Conservation (phyloP, 371 early-diverging fungal species). For the Rhizopus microsporus region DNA sequence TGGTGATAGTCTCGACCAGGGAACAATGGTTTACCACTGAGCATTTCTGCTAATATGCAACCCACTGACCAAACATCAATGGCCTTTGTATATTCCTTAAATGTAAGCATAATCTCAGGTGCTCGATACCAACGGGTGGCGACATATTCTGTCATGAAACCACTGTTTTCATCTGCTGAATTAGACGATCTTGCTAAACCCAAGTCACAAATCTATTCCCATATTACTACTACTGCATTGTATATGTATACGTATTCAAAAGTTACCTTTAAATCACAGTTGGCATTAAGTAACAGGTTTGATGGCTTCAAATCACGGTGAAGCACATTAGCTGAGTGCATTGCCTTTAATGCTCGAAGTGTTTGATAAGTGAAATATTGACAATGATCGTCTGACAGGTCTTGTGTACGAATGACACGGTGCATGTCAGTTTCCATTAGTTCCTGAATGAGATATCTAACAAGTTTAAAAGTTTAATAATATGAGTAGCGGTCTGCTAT, state of each 20-base stretch:
- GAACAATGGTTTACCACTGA: conserved; percentile 89
- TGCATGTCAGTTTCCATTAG: conserved; percentile 99
- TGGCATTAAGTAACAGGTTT: conserved; percentile 95
- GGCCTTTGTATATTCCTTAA: conserved; percentile 93
- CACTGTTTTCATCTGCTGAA: conserved; percentile 83
- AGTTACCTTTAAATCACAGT: conserved; percentile 91
- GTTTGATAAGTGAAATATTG: conserved; percentile 99
- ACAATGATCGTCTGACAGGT: conserved; percentile 95
- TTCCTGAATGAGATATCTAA: conserved; percentile 71
- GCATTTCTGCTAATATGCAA: conserved; percentile 95
- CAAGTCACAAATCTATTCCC: conserved; percentile 85
- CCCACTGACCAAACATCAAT: conserved; percentile 99
- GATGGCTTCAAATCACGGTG: conserved; percentile 98
- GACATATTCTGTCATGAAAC: conserved; percentile 97
- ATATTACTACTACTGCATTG: too few species aligned
- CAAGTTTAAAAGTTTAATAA: conserved; percentile 1
- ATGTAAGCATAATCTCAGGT: conserved; percentile 97
- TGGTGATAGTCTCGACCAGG: conserved; percentile 93
- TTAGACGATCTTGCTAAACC: conserved; percentile 92
- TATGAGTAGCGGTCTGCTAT: not conserved
- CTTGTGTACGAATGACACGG: conserved; percentile 97
- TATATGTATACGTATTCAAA: not conserved
- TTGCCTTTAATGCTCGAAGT: conserved; percentile 93
- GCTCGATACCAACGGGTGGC: conserved; percentile 99
- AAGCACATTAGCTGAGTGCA: conserved; percentile 97